phyloP scores from a whole-genome alignment of 2,329 filamentous ascomycete species.

The Cercospora sp. region DNA sequence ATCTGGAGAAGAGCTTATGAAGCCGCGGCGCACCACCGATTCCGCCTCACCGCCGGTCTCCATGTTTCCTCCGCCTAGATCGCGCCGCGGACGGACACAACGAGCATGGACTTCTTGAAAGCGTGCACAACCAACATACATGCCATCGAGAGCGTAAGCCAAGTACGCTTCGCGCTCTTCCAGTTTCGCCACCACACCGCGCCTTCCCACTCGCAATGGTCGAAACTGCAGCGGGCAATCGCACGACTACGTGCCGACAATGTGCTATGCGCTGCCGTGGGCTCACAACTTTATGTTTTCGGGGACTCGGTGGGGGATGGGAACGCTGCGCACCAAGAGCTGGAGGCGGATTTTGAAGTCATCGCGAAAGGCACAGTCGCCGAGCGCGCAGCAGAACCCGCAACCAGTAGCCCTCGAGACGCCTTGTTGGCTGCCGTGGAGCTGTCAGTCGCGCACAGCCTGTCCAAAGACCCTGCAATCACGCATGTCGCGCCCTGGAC shows the following conservation, averaged over 20 bases:
- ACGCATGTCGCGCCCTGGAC: constrained; percentile 27
- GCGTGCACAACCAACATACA: constrained; percentile 39
- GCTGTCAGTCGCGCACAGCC: constrained; percentile 20
- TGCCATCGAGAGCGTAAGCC: constrained; percentile 24
- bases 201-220: constrained; percentile 3
- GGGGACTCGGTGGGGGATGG: neutral
- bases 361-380: constrained; percentile 9
- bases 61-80: constrained; percentile 26
- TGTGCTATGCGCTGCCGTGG: constrained; percentile 23
- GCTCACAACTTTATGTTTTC: constrained; percentile 23
- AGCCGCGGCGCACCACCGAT: constrained; percentile 5
- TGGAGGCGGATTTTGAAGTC: neutral
- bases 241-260: constrained; percentile 22
- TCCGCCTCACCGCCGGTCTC: constrained; percentile 19
- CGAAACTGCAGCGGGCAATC: constrained; percentile 12
- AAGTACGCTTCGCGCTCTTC: constrained; percentile 19
- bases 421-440: constrained; percentile 31
- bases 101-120: constrained; percentile 40
- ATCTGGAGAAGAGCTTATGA: neutral
- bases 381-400: neutral
- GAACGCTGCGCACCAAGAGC: neutral
- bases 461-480: constrained; percentile 18
- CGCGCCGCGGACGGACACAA: constrained; percentile 8
- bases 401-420: constrained; percentile 11
- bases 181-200: constrained; percentile 7